Evolutionary conservation across 768 basidiomycete species (phyloP).

Genomic region (Phanerodontia chrysosporium): DNA sequence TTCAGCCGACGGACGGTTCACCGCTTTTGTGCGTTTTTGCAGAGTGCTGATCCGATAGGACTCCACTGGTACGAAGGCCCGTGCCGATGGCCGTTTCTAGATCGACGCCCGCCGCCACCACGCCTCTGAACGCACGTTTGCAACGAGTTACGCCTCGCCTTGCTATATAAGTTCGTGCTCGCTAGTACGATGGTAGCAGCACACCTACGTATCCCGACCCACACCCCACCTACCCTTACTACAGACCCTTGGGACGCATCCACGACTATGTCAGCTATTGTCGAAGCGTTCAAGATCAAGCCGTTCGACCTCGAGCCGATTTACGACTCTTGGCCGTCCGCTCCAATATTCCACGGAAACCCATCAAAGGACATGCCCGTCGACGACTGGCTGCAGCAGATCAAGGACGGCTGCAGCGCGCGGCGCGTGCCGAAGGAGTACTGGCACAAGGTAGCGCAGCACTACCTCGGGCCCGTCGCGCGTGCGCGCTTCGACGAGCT

Average conservation of each 20-base stretch:
- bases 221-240: neutral
- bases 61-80: neutral
- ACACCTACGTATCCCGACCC: neutral
- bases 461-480: slow-evolving; percentile 71
- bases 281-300: slow-evolving; percentile 78
- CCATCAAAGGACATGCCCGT: slow-evolving; percentile 65
- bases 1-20: neutral
- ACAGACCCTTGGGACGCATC: neutral
- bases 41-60: slow-evolving; percentile 5
- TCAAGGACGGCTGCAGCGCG: slow-evolving; percentile 67
- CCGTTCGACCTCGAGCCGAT: slow-evolving; percentile 71
- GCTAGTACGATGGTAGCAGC: neutral
- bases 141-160: neutral
- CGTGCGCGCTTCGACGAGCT: slow-evolving; percentile 63
- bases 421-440: slow-evolving; percentile 73
- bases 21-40: neutral
- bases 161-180: neutral
- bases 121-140: neutral
- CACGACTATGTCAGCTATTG: slow-evolving; percentile 36
- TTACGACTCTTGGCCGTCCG: slow-evolving; percentile 59
- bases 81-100: neutral
- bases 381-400: slow-evolving; percentile 68
- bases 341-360: slow-evolving; percentile 64
- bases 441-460: slow-evolving; percentile 80
- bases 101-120: neutral